These are phyloP conservation scores for Globisporangium orthogonon DNA, from an alignment of 352 stramenopile genomes.

Conservation along the genomic window DNA sequence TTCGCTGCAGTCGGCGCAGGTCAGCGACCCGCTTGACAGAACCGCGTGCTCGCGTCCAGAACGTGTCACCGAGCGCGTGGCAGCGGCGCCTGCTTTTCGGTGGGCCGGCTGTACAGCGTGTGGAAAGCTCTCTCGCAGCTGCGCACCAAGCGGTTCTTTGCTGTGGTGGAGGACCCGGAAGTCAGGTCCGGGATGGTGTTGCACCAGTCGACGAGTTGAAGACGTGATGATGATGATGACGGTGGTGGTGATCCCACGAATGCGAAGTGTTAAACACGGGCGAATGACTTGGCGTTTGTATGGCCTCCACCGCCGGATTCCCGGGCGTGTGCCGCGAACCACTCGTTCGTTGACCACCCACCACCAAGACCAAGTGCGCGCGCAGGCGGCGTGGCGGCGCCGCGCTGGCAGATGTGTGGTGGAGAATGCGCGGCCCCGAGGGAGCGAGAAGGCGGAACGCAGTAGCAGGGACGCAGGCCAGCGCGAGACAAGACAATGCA, in stretches of 20 bases:
- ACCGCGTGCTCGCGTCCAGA: slow-evolving; percentile 2
- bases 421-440: neutral
- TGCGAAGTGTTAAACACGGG: neutral
- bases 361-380: neutral
- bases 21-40: neutral
- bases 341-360: slow-evolving; percentile 9
- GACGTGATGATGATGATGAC: no score
- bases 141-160: neutral
- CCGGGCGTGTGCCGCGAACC: slow-evolving; percentile 13
- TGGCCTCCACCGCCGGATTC: slow-evolving; percentile 1
- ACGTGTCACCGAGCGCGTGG: slow-evolving; percentile 1
- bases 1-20: no score
- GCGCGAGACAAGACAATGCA: no score
- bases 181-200: neutral
- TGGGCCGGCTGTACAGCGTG: neutral
- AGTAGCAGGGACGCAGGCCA: no score
- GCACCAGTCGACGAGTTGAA: neutral
- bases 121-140: neutral
- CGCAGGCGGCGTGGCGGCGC: neutral
- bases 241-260: neutral
- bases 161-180: neutral
- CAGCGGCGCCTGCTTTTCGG: neutral
- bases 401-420: neutral
- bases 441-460: neutral
- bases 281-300: neutral